phyloP scores from a whole-genome alignment of 2,329 filamentous ascomycete genomes.

The Rhynchosporium agropyri region DNA sequence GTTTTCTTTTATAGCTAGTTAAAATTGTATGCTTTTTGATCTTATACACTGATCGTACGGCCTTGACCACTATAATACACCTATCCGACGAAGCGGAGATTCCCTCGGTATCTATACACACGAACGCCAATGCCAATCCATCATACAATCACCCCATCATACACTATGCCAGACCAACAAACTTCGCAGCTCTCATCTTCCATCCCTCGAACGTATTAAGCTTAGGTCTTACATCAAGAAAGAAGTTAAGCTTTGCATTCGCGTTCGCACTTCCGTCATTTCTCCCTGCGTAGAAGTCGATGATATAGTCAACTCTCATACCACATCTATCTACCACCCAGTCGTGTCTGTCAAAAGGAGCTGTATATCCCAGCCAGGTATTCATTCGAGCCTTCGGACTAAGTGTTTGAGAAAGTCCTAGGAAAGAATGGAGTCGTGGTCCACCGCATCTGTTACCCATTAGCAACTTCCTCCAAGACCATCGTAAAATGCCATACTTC shows the following conservation, averaged over 20 bases:
- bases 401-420: constrained; percentile 68
- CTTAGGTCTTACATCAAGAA: constrained; percentile 69
- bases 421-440: constrained; percentile 81
- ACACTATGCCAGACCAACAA: constrained; percentile 52
- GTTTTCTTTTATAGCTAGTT: background rate
- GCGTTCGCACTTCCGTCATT: constrained; percentile 44
- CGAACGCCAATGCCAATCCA: constrained; percentile 4
- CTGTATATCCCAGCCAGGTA: constrained; percentile 81
- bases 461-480: background rate
- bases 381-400: constrained; percentile 85
- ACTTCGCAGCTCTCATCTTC: constrained; percentile 63
- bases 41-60: background rate
- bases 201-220: constrained; percentile 68
- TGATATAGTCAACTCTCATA: constrained; percentile 86
- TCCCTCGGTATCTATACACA: background rate
- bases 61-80: constrained; percentile 2
- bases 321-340: constrained; percentile 96
- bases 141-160: background rate
- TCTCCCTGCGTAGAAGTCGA: constrained; percentile 91
- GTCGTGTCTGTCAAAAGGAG: constrained; percentile 94
- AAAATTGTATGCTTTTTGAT: background rate
- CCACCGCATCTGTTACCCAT: constrained; percentile 63
- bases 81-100: constrained; percentile 24
- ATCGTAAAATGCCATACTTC: constrained; percentile 48
- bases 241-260: constrained; percentile 60